Percentiles rank a stretch among this genome's conserved stretches.
These are phyloP conservation scores for Acer campestre DNA, from an alignment of 345 rosid species.

Conservation along the genomic window DNA sequence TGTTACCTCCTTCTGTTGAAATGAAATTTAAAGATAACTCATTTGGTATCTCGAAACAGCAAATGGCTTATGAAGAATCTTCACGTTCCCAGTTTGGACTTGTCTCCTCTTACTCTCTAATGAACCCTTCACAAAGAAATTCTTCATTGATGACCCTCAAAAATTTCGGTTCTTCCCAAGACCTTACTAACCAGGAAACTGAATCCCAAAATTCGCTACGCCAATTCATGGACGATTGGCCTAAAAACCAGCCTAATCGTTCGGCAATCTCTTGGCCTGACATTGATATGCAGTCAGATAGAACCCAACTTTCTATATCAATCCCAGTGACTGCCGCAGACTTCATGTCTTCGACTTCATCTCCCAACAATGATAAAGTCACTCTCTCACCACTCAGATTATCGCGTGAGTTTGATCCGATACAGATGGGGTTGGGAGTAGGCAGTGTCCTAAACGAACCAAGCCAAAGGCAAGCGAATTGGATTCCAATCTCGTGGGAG, in stretches of 20 bases:
- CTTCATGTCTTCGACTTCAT: constrained; percentile 51
- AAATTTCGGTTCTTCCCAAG: constrained; percentile 42
- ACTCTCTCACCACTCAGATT: constrained; percentile 50
- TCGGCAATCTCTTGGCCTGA: constrained; percentile 49
- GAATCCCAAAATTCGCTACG: constrained; percentile 47
- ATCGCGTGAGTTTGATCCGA: constrained; percentile 43
- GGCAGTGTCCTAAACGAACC: constrained; percentile 37
- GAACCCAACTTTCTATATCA: constrained; percentile 70
- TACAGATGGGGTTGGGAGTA: constrained; percentile 59
- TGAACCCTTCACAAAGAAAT: constrained; percentile 44
- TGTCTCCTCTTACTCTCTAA: constrained; percentile 45
- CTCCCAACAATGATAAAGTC: constrained; percentile 46
- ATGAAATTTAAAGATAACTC: constrained; percentile 41
- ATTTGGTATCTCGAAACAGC: constrained; percentile 40
- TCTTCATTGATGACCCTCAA: constrained; percentile 37
- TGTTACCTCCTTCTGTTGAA: constrained; percentile 28
- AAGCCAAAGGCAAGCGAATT: constrained; percentile 47
- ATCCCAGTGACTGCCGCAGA: constrained; percentile 51
- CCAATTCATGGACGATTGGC: constrained; percentile 70
- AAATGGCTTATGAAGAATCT: constrained; percentile 30
- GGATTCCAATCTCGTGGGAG: constrained; percentile 66
- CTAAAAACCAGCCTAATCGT: constrained; percentile 43
- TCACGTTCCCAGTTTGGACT: constrained; percentile 40
- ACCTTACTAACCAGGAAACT: constrained; percentile 35
- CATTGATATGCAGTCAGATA: constrained; percentile 43